Percentiles rank a stretch among this genome's conserved stretches.
Conservation (phyloP, 2,329 filamentous ascomycete genomes). For the Berkeleyomyces basicola region DNA sequence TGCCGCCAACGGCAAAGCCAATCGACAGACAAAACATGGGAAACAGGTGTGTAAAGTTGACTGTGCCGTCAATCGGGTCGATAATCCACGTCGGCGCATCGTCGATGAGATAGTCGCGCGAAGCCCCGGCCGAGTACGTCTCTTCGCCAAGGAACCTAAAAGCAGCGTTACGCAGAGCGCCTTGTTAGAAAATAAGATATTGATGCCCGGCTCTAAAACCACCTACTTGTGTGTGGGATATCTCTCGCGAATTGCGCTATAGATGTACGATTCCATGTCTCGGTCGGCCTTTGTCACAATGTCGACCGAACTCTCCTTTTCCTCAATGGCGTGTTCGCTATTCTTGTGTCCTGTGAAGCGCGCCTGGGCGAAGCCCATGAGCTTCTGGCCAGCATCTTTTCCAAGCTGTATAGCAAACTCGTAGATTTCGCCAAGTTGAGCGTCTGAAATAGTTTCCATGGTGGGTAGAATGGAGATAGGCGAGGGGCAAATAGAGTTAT, state of each 20-base stretch:
- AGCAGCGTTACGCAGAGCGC: neutral
- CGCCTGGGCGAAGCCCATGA: slow-evolving; percentile 44
- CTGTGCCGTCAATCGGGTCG: slow-evolving; percentile 63
- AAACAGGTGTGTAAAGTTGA: slow-evolving; percentile 68
- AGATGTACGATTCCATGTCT: slow-evolving; percentile 27
- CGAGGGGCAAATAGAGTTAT: neutral
- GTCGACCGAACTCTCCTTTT: slow-evolving; percentile 63
- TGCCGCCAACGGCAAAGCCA: slow-evolving; percentile 42
- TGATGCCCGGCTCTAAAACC: neutral
- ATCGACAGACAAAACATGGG: slow-evolving; percentile 73
- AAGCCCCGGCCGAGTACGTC: slow-evolving; percentile 50
- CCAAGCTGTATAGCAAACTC: slow-evolving; percentile 53
- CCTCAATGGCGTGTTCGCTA: slow-evolving; percentile 19
- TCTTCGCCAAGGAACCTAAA: slow-evolving; percentile 61
- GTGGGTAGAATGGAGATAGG: neutral
- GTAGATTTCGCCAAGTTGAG: slow-evolving; percentile 25
- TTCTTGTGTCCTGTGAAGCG: slow-evolving; percentile 28
- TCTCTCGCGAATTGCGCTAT: slow-evolving; percentile 29
- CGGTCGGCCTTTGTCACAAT: slow-evolving; percentile 64
- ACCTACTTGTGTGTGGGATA: slow-evolving; percentile 52
- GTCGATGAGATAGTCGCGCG: slow-evolving; percentile 50
- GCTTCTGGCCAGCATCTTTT: slow-evolving; percentile 50
- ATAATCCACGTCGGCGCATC: slow-evolving; percentile 55
- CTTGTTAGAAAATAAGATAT: neutral
- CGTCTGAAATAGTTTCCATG: slow-evolving; percentile 1